phyloP scores from a whole-genome alignment of 148 eudicot species.

The Bassia scoparia region DNA sequence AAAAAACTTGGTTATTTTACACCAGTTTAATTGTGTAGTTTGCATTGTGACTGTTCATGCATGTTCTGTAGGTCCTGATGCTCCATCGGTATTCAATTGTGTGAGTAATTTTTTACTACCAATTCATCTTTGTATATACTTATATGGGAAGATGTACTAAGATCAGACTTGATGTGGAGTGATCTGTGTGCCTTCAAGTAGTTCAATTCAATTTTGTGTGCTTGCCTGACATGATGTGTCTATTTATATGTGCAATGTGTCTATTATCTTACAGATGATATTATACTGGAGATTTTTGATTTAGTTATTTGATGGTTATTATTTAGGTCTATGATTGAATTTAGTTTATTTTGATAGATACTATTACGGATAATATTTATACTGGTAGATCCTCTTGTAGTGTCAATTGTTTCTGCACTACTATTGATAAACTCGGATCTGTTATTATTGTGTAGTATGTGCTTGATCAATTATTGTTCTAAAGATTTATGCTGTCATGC shows the following conservation, averaged over 20 bases:
- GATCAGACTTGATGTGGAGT: background rate
- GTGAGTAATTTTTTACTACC: constrained; percentile 40
- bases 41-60: constrained; percentile 9
- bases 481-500: constrained; percentile 2
- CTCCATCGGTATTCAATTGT: constrained; percentile 76
- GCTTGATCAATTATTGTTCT: constrained; percentile 1
- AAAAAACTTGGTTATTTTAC: background rate
- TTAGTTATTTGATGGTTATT: no score
- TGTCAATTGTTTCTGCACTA: background rate
- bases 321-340: background rate
- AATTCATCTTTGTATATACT: background rate
- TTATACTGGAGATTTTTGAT: no score
- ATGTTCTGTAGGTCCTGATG: constrained; percentile 73
- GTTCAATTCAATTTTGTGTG: background rate
- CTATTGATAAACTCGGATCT: background rate
- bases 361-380: no score
- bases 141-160: background rate
- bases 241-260: background rate
- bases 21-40: background rate
- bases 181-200: background rate
- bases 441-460: background rate
- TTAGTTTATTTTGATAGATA: background rate
- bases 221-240: background rate
- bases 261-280: no score
- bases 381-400: background rate